Base-by-base conservation (phyloP, 768 basidiomycete species). In the Podaxis sp. region DNA sequence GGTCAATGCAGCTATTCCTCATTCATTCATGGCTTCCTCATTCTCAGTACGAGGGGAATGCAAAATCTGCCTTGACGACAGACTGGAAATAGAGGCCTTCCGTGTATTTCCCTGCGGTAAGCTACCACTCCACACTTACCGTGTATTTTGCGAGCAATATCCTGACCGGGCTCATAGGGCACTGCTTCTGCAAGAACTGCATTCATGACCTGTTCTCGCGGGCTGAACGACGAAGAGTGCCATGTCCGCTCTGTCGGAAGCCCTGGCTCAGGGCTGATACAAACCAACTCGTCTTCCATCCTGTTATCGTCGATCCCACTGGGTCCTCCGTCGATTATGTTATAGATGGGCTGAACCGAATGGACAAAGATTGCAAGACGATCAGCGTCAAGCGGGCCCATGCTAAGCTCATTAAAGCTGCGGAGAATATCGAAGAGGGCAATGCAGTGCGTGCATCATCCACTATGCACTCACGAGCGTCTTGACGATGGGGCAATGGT, bases 171-270 rank as follows among this genome's bases (percentile, higher is more conserved):
- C 59, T 37, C 61, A 54, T 52, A 79, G 80, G 80, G 11, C 80
- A 81, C 63, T 77, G 78, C n/a, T 79, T 73, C 59, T 82, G 80
- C 57, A 63, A 55, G 6, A 57, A 65, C n/a, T 82, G 79, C 64
- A 70, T 72, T 19, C 56, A 65, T 3, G 52, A 56, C 8, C 37
- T 77, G 3, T 69, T 76, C 43, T 50, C 66, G 11, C n/a, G 66
- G 27, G 33, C 64, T 15, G 59, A 65, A 40, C 64, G 55, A 27
- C 54, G 53, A 12, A 55, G 27, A 56, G 33, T 33, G 2, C 38
- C 22, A 25, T 64, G 59, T 22, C 49, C 64, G 0, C 41, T 62
- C 13, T 62, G 61, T 27, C 38, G 61, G 15, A 40, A 47, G 17
- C 13, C 7, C 22, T 62, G 41, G 54, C n/a, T 49, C 33, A 36